Evolutionary conservation across 2,329 filamentous ascomycete species (phyloP).

Genomic region (Neofusicoccum ribis): DNA sequence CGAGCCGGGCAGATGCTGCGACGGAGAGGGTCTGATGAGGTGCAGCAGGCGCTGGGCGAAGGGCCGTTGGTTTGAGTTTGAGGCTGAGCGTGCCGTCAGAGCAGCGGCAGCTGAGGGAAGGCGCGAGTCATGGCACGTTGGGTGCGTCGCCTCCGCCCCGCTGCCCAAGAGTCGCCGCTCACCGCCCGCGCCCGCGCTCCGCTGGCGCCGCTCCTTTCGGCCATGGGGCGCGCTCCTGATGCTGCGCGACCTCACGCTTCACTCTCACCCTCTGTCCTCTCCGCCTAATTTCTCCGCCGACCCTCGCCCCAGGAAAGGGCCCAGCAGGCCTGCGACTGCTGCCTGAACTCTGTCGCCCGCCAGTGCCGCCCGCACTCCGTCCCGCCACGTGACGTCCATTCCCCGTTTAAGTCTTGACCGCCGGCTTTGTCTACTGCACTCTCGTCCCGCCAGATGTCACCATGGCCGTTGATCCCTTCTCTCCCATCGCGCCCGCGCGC

Average conservation of each 20-base stretch:
- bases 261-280: not conserved
- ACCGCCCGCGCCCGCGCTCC: not conserved
- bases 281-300: not conserved
- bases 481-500: constrained; percentile 87
- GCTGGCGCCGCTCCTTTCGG: constrained; percentile 12
- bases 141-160: not conserved
- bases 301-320: not conserved
- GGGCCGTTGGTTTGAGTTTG: not conserved
- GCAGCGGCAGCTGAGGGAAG: too few relatives aligned
- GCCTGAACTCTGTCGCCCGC: not conserved
- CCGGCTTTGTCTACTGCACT: constrained; percentile 3
- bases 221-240: constrained; percentile 11
- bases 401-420: constrained; percentile 19
- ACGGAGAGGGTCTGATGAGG: not conserved
- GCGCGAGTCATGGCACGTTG: not conserved
- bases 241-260: constrained; percentile 12
- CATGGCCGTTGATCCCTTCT: constrained; percentile 87
- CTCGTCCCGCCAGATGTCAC: constrained; percentile 49
- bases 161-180: not conserved
- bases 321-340: not conserved
- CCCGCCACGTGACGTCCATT: constrained; percentile 23
- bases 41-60: not conserved
- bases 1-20: not conserved
- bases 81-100: not conserved
- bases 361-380: not conserved